Base-by-base conservation (phyloP, 225 moss, liverwort and hornwort species). In the Polytrichum commune region DNA sequence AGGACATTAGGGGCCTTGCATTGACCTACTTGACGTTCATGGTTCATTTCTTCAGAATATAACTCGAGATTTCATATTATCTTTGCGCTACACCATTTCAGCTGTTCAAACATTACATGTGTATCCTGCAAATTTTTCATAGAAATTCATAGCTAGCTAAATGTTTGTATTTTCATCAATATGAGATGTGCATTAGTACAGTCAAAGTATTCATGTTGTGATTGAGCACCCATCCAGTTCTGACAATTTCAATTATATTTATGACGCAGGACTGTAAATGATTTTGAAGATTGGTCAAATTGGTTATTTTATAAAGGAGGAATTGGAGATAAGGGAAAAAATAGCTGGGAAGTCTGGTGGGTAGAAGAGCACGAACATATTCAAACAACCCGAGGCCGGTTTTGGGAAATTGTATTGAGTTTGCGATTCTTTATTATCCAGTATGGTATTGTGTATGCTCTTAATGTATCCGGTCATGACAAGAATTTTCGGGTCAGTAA, bases 271-370 rank as follows among this genome's bases (percentile, higher is more conserved):
- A 91, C 91, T 68, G 98, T 98, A 55, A 69, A 82, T 6, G 98
- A 98, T 79, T 98, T 98, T 7, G 95, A 95, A 16, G 88, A 95
- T 80, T 98, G 98, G 98, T 91, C 95, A 54, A 98, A 93, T 64
- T 98, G 98, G 98, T 84, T 98, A 23, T 95, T 93, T 46, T 90
- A 91, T 73, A 95, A 88, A 82, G 98, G 98, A 76, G 98, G 98
- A 74, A 87, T 98, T 33, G 93, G 84, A 66, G 90, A 93, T 1
- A 78, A 91, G 78, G 90, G 93, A 24, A 76, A 76, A 70, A 91
- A 91, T 23, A 98, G 98, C 73, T 98, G 95, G 95, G 98, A 98
- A 74, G 80, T 84, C 20, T 98, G 98, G 98, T 93, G 92, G 95
- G 66, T 80, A 27, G 93, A 91, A 5, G 76, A 85, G 73, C 82